phyloP scores from a whole-genome alignment of 1,284 basidiomycete species.

The Afroboletus lepidellus region DNA sequence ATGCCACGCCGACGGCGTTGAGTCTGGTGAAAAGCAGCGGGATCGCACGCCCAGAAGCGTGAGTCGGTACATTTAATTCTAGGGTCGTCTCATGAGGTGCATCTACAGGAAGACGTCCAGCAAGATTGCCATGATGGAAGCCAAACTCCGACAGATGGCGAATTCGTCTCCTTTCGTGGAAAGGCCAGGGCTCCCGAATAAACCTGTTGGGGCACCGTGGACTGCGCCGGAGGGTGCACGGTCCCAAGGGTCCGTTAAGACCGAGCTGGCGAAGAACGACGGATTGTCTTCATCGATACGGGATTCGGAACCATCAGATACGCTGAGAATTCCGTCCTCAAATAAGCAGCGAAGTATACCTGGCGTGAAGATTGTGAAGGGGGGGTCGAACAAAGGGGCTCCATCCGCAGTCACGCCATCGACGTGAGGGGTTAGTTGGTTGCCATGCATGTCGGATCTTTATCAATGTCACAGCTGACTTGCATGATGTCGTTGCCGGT shows the following conservation, averaged over 20 bases:
- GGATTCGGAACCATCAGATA: constrained; percentile 17
- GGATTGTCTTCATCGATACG: constrained; percentile 1
- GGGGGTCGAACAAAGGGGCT: constrained; percentile 13
- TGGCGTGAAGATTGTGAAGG: constrained; percentile 35
- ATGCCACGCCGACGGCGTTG: constrained; percentile 75
- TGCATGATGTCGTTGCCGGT: no score
- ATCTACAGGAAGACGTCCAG: constrained; percentile 63
- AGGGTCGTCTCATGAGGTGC: constrained; percentile 8
- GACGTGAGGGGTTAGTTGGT: constrained; percentile 9
- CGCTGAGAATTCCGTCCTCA: constrained; percentile 9
- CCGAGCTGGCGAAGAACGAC: constrained; percentile 2
- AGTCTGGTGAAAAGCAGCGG: constrained; percentile 79
- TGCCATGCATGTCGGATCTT: constrained; percentile 1
- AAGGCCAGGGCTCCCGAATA: constrained; percentile 25
- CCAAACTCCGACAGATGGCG: constrained; percentile 84
- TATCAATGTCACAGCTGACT: constrained; percentile 8
- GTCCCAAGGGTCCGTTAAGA: constrained; percentile 2
- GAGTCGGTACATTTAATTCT: constrained; percentile 26
- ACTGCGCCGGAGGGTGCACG: not conserved
- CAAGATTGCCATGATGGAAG: constrained; percentile 95
- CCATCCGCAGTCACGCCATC: constrained; percentile 5
- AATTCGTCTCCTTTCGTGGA: constrained; percentile 29
- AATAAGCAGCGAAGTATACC: constrained; percentile 32
- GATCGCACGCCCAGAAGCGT: constrained; percentile 61
- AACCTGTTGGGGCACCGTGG: constrained; percentile 11